Conservation (phyloP, 2,329 filamentous ascomycete species). For the Penicillium concentricum region DNA sequence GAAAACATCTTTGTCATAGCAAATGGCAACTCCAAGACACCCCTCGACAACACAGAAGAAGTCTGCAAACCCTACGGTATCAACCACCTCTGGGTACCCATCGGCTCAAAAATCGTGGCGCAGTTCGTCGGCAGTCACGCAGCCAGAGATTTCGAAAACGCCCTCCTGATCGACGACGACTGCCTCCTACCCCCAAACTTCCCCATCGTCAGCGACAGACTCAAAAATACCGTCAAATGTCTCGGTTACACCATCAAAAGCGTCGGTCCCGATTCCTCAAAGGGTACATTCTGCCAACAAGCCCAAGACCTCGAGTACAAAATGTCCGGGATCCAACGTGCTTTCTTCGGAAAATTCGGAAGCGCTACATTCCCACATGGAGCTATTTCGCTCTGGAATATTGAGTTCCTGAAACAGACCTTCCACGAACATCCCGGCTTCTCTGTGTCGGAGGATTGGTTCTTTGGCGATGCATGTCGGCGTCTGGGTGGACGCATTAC, state of each 20-base stretch:
- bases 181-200: conserved; percentile 50
- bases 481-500: conserved; percentile 47
- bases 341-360: conserved; percentile 47
- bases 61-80: conserved; percentile 47
- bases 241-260: conserved; percentile 53
- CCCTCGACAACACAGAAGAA: conserved; percentile 50
- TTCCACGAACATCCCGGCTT: conserved; percentile 53
- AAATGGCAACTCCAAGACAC: conserved; percentile 49
- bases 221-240: conserved; percentile 44
- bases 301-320: conserved; percentile 57
- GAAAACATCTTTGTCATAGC: conserved; percentile 50
- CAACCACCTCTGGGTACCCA: conserved; percentile 51
- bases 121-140: conserved; percentile 52
- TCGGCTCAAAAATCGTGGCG: conserved; percentile 52
- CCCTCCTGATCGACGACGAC: conserved; percentile 53
- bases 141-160: conserved; percentile 46
- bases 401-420: conserved; percentile 46
- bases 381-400: conserved; percentile 52
- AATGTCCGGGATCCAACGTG: conserved; percentile 48
- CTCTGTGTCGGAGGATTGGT: conserved; percentile 54
- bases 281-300: conserved; percentile 44
- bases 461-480: conserved; percentile 51
- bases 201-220: conserved; percentile 47
- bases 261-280: conserved; percentile 37
- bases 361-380: conserved; percentile 53